Evolutionary conservation across 345 rosid genomes (phyloP).

Genomic region (Ailanthus altissimus): DNA sequence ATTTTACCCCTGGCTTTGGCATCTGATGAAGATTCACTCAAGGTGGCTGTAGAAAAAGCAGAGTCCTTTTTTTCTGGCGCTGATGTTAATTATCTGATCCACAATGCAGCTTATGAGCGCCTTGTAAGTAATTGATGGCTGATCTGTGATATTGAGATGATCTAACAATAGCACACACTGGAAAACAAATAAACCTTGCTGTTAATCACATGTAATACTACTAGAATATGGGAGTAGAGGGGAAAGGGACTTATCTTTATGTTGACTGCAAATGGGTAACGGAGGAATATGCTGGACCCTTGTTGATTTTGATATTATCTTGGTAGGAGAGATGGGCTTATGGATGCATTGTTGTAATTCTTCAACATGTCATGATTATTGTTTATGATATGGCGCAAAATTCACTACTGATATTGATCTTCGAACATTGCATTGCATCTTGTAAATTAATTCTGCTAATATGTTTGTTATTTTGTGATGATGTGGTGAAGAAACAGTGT

Average conservation of each 20-base stretch:
- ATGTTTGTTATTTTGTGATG: background rate
- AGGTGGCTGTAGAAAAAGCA: slow-evolving; percentile 70
- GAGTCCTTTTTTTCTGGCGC: slow-evolving; percentile 60
- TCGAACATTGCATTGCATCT: background rate
- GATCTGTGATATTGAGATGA: background rate
- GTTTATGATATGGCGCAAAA: background rate
- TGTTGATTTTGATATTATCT: background rate
- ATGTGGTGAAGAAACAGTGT: no score
- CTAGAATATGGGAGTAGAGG: background rate
- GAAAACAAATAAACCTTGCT: background rate
- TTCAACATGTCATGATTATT: slow-evolving; percentile 1
- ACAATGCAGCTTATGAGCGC: slow-evolving; percentile 94
- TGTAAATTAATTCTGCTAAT: background rate
- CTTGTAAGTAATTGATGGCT: slow-evolving; percentile 56
- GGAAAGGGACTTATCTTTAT: background rate
- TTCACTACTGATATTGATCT: background rate
- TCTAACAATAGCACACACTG: background rate
- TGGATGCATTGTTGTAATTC: background rate
- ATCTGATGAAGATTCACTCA: slow-evolving; percentile 68
- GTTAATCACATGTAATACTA: background rate
- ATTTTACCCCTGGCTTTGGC: slow-evolving; percentile 87
- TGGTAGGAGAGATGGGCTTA: no score
- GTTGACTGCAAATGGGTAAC: background rate
- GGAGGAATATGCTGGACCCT: background rate
- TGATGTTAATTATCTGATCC: slow-evolving; percentile 84